Percentiles rank a stretch among this genome's conserved stretches.
Evolutionary conservation across 2,329 filamentous ascomycete species (phyloP).

Genomic region (Zymoseptoria crescenta): DNA sequence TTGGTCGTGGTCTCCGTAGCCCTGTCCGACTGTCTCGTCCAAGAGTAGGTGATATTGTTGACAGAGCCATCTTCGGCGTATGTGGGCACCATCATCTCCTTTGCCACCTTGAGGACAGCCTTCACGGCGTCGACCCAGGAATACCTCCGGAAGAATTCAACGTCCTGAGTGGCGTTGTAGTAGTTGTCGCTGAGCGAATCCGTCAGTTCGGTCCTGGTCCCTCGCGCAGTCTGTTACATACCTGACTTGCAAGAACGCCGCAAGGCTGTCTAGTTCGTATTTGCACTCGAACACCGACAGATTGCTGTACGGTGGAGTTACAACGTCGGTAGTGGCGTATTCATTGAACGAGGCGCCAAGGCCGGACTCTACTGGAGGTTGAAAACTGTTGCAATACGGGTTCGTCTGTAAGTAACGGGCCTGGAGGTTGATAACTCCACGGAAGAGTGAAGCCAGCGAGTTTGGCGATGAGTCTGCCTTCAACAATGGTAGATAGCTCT

Average conservation of each 20-base stretch:
- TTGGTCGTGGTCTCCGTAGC: constrained; percentile 47
- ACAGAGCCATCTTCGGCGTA: constrained; percentile 42
- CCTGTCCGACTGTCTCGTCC: constrained; percentile 35
- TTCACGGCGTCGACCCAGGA: constrained; percentile 41
- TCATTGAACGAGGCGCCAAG: constrained; percentile 34
- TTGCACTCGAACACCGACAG: constrained; percentile 46
- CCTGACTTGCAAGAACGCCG: constrained; percentile 44
- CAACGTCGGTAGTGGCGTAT: constrained; percentile 34
- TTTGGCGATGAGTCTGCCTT: constrained; percentile 46
- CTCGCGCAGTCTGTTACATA: constrained; percentile 1
- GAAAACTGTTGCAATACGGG: constrained; percentile 48
- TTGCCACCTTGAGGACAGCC: constrained; percentile 37
- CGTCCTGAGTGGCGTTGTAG: constrained; percentile 42
- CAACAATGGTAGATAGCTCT: constrained; percentile 58
- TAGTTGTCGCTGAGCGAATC: constrained; percentile 33
- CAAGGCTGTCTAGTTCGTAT: constrained; percentile 47
- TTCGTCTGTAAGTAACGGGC: constrained; percentile 58
- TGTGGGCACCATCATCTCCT: constrained; percentile 42
- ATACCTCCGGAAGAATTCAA: constrained; percentile 42
- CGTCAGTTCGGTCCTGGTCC: not conserved
- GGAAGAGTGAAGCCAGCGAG: constrained; percentile 59
- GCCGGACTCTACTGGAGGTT: constrained; percentile 43
- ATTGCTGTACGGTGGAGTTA: constrained; percentile 38
- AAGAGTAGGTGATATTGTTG: constrained; percentile 38
- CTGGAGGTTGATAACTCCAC: constrained; percentile 65